Evolutionary conservation across 2,329 filamentous ascomycete species (phyloP), one percentile per base, ranked within the genome.

Genomic region (Aurifilum marmelostoma): DNA sequence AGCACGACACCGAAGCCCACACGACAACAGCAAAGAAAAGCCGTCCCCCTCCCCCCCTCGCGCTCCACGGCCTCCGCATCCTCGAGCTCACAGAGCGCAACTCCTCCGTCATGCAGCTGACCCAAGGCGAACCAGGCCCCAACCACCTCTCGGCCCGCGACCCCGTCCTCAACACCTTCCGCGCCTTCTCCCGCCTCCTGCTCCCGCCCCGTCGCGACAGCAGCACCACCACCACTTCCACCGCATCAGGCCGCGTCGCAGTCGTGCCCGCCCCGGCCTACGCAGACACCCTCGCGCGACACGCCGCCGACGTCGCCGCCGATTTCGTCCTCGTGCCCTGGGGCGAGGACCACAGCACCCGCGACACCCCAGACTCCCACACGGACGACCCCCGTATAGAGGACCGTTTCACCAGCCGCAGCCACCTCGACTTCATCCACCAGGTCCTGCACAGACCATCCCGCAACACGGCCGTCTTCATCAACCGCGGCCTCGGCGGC

Each of bases 41-140:
- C 16, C n/a, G 29, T 16, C 56, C 16, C 7, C 29, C 12, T 2
- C 56, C 56, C 11, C 85, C 88, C 1, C 84, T 95, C 1, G 87
- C 92, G 75, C 91, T 94, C 0, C 93, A 97, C 74, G 95, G 94
- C 41, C 81, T 97, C n/a, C 91, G 94, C 18, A 86, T 98, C 21
- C 81, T 97, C 63, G 92, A 97, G 76, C 87, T 98, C 16, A 97
- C 93, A 0, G 94, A 97, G 74, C 93, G 95, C 85, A 92, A 93
- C 56, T 97, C 95, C 0, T 94, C 94, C 24, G 95, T 97, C 74
- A 98, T 98, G 95, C 91, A 93, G 74, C 93, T 97, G 14, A 91
- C 93, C 0, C 93, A 97, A 75, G 85, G 91, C 3, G 91, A 94
- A 52, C 92, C 18, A 47, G 43, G 43, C 43, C 43, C 43, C 21